Conservation (phyloP, 805 yeast species). For the Cyberlindnera samutprakarnensis region DNA sequence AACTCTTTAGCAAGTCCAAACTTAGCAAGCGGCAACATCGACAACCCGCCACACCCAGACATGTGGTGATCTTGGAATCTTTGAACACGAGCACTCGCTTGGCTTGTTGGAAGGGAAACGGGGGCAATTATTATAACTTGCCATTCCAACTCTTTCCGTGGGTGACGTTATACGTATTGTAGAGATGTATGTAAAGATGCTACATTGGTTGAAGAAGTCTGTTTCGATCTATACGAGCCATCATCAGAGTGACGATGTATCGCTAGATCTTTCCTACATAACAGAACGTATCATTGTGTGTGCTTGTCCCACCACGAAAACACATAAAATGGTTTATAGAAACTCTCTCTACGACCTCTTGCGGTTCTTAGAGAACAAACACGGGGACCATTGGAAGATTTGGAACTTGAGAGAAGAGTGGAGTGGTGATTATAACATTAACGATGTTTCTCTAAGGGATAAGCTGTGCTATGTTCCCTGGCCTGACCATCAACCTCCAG, state of each 20-base stretch:
- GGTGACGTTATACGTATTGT: not conserved
- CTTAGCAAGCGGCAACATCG: too few relatives aligned
- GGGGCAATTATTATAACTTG: too few relatives aligned
- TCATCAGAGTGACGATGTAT: slow-evolving; percentile 7
- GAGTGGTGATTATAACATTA: slow-evolving; percentile 29
- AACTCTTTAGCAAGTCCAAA: too few relatives aligned
- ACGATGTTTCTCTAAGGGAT: slow-evolving; percentile 1
- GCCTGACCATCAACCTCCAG: slow-evolving; percentile 74
- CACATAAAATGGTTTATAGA: slow-evolving; percentile 39
- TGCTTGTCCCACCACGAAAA: slow-evolving; percentile 59
- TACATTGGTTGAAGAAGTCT: slow-evolving; percentile 1
- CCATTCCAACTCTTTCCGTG: not conserved
- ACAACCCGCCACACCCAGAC: too few relatives aligned
- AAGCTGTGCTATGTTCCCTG: slow-evolving; percentile 36
- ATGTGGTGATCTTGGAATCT: too few relatives aligned
- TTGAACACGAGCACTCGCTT: too few relatives aligned
- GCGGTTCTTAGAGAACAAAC: slow-evolving; percentile 35
- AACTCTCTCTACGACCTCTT: slow-evolving; percentile 46
- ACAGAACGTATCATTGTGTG: slow-evolving; percentile 60
- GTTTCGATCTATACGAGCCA: slow-evolving; percentile 1
- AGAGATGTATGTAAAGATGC: not conserved
- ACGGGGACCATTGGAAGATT: slow-evolving; percentile 55
- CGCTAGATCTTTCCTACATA: slow-evolving; percentile 61
- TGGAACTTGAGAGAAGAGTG: slow-evolving; percentile 67
- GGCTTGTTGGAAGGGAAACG: too few relatives aligned